Evolutionary conservation across 805 yeast species (phyloP), one percentile per base, ranked within the genome.

Genomic region (Monosporozyma unispora): DNA sequence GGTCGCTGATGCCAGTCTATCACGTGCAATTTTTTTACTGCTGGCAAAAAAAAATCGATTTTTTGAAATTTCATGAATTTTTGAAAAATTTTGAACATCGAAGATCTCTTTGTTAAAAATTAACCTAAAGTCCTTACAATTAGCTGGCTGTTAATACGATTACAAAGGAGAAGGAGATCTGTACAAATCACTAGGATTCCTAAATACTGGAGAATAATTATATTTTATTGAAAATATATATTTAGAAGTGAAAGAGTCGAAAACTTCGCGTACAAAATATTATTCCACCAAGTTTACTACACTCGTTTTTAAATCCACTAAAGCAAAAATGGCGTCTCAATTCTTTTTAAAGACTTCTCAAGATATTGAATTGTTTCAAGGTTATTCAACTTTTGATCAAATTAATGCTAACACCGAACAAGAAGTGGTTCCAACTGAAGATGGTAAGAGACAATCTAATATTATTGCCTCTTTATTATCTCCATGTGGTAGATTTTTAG

Each of bases 401-500:
- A 50, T 57, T 16, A 60, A 54, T 16, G 54, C 59, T 31, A 58
- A 59, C 43, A 52, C 62, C 12, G 53, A 50, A 16, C 56, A 54
- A 22, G 33, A 46, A n/a, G 49, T 50, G n/a, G 48, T 16, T 25
- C 11, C 49, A 38, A 27, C 41, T 12, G 44, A 37, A 11, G 51
- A 48, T 29, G 54, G 48, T 8, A 21, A 28, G 39, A 27, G 25
- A 25, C 29, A 41, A 25, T 41, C 55, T 9, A 50, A 52, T 33
- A 54, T 60, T 11, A 55, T 54, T 14, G 57, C 66, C 2, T 62
- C 70, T 14, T 47, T 63, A 14, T 46, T 67, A 23, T 64, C 69
- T 23, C 65, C 68, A 47, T 65, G 69, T 50, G 70, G 70, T 35
- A 56, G 68, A 49, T 64, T 63, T 49, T 48, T 67, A 51, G 70